phyloP scores from a whole-genome alignment of 2,329 filamentous ascomycete species.

The Phyllosticta citribraziliensis region DNA sequence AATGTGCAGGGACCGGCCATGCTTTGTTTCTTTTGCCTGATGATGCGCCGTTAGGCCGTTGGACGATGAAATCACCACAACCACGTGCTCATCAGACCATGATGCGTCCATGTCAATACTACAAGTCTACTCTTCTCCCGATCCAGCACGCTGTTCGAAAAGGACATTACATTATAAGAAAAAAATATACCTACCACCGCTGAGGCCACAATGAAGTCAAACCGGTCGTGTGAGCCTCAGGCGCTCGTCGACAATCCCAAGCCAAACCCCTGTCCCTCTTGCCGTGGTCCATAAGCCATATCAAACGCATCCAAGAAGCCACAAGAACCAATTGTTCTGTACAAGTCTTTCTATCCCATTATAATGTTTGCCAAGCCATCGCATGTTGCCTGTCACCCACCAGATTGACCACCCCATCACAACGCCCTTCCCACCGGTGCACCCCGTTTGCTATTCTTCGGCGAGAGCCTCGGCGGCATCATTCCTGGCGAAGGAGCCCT shows the following conservation, averaged over 20 bases:
- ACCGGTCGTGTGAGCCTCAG: neutral
- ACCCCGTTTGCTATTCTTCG: neutral
- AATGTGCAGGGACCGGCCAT: neutral
- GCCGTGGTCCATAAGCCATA: neutral
- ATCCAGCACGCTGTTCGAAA: neutral
- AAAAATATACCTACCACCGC: neutral
- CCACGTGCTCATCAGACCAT: constrained; percentile 11
- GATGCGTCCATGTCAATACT: constrained; percentile 5
- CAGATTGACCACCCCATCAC: neutral
- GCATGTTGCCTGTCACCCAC: neutral
- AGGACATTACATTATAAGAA: neutral
- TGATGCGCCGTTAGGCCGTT: neutral
- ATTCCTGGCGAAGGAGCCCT: neutral
- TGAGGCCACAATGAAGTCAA: neutral
- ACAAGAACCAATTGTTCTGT: neutral
- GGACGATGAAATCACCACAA: neutral
- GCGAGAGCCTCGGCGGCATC: neutral
- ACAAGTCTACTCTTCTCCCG: neutral
- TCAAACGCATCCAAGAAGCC: neutral
- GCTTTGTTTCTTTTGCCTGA: neutral
- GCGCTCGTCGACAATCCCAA: neutral
- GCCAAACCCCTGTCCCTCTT: neutral
- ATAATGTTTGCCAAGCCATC: neutral
- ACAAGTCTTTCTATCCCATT: neutral
- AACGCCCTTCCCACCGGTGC: neutral